phyloP scores from a whole-genome alignment of 164 flowering plant species.

The Berberis thunbergii region DNA sequence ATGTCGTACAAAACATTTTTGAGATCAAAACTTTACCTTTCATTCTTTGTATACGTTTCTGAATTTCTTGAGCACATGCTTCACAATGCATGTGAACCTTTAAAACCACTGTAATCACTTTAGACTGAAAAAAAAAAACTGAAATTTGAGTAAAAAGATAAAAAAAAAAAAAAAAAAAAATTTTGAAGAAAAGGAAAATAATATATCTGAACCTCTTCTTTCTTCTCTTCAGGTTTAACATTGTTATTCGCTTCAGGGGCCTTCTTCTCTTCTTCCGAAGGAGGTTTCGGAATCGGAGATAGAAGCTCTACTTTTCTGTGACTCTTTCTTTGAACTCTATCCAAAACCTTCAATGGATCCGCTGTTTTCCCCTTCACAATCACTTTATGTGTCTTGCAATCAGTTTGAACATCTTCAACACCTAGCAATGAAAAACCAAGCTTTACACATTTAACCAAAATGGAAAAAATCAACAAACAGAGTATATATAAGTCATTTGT shows the following conservation, averaged over 20 bases:
- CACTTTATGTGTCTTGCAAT: conserved; percentile 53
- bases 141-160: neutral
- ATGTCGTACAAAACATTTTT: too few species aligned
- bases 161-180: neutral
- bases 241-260: conserved; percentile 22
- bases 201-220: conserved; percentile 42
- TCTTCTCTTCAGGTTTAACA: conserved; percentile 51
- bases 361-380: conserved; percentile 75
- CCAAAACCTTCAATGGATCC: conserved; percentile 64
- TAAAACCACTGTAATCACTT: conserved; percentile 42
- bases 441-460: neutral
- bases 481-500: neutral
- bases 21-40: conserved; percentile 38
- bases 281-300: conserved; percentile 63
- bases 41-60: conserved; percentile 64
- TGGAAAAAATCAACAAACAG: neutral
- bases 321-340: conserved; percentile 57
- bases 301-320: conserved; percentile 62
- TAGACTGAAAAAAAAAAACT: conserved; percentile 24
- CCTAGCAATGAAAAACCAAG: conserved; percentile 27
- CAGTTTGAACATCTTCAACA: conserved; percentile 61
- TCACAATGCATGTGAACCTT: conserved; percentile 90
- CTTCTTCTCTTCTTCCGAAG: conserved; percentile 37
- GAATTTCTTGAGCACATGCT: conserved; percentile 68
- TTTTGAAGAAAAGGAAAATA: neutral